Conservation (phyloP, 805 yeast species). For the Yueomyces sinensis region DNA sequence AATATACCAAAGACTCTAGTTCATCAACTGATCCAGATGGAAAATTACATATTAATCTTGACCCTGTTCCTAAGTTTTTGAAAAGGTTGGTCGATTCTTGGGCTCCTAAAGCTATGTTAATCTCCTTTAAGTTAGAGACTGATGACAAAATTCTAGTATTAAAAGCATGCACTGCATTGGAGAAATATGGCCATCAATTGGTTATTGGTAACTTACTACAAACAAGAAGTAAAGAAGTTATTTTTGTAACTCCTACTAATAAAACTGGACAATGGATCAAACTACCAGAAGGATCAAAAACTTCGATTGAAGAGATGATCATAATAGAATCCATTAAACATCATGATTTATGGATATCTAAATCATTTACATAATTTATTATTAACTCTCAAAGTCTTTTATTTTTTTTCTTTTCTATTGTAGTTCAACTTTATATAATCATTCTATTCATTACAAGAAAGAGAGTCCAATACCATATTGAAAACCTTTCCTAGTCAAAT, state of each 20-base stretch:
- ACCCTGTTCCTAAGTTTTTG: constrained; percentile 92
- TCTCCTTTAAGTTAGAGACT: constrained; percentile 89
- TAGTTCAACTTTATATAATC: neutral
- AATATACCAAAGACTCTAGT: neutral
- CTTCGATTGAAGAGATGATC: constrained; percentile 58
- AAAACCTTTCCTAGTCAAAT: constrained; percentile 45
- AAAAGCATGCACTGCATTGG: constrained; percentile 70
- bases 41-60: constrained; percentile 70
- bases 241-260: constrained; percentile 42
- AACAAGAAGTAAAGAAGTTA: constrained; percentile 77
- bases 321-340: constrained; percentile 60
- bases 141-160: constrained; percentile 55
- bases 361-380: too few species aligned
- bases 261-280: constrained; percentile 35
- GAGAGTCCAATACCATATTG: constrained; percentile 55
- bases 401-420: too few species aligned
- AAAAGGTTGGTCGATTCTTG: constrained; percentile 79
- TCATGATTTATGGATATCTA: constrained; percentile 50
- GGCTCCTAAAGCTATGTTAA: constrained; percentile 93
- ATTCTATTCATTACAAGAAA: constrained; percentile 29
- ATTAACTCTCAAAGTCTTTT: neutral
- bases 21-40: constrained; percentile 31
- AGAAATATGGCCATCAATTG: constrained; percentile 79
- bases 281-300: constrained; percentile 30
- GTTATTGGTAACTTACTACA: constrained; percentile 91